Evolutionary conservation across 345 rosid species (phyloP).

Genomic region (Balakata baccata): DNA sequence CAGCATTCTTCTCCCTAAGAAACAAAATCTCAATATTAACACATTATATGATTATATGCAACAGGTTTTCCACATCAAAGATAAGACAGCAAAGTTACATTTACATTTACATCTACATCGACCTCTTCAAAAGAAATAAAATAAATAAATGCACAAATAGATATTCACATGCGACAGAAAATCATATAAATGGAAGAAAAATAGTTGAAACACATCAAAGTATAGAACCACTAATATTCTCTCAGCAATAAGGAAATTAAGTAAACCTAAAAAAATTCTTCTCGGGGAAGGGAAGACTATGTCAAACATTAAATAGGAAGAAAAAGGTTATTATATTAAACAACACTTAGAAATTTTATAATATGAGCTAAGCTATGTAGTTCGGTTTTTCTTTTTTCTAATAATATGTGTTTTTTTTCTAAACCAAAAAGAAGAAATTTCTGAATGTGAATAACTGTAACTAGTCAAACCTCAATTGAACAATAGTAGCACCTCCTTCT

Average conservation of each 20-base stretch:
- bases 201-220: not conserved
- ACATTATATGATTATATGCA: not conserved
- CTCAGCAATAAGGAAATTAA: not conserved
- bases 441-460: not conserved
- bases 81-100: not conserved
- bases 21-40: not conserved
- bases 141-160: not conserved
- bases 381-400: not conserved
- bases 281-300: not conserved
- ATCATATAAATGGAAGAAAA: not conserved
- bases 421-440: not conserved
- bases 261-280: not conserved
- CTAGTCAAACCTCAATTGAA: constrained; percentile 67
- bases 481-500: constrained; percentile 85
- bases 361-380: not conserved
- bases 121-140: not conserved
- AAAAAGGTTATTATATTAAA: not conserved
- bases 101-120: not conserved
- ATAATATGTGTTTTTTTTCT: not conserved
- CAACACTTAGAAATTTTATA: not conserved
- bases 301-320: too few species aligned
- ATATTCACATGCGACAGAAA: not conserved
- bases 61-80: not conserved
- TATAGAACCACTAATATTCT: not conserved
- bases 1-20: constrained; percentile 62